Evolutionary conservation across 2,329 filamentous ascomycete species (phyloP), one percentile per base, ranked within the genome.

Genomic region (Fusarium sp.): DNA sequence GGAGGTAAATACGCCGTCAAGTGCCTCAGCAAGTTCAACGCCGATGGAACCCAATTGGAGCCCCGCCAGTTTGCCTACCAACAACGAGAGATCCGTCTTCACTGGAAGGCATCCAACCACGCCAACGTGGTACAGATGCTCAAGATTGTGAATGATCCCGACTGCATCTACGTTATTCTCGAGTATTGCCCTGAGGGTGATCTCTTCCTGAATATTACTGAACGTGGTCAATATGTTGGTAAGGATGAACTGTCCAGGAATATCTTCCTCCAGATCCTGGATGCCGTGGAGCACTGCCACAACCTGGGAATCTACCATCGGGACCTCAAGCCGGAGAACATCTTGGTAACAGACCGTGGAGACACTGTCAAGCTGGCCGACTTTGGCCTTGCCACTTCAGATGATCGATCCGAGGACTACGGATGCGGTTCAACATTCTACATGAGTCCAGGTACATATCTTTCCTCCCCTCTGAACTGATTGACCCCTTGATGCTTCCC

Each of bases 391-490:
- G 97, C 97, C 69, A 98, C 95, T 27, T 92, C 91, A 68, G 94
- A 96, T 76, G 89, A 91, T 76, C 88, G 92, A 77, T 98, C 96
- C 74, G 93, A 95, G 78, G 97, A 99, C 83, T 98, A 98, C 84
- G 97, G 97, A 80, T 99, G 97, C 83, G 97, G 97, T 74, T 98
- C 97, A 35, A 98, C 96, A 16, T 98, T 98, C 81, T 99, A 99
- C 86, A 99, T 98, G 97, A 98, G 95, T 81, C 97, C 97, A 90
- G 96, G 96, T 98, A 93, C 83, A 90, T 80, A 68, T 71, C 62
- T 52, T 35, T 59, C 69, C 54, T 61, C 45, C 68, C 57, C 63
- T 65, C 57, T 39, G 31, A 60, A n/a, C 61, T 65, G 54, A 52
- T 69, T 69, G 67, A 48, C 65, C 48, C 56, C 54, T 37, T 43